Base-by-base conservation (phyloP, 768 basidiomycete species). In the Lentinula detonsa region DNA sequence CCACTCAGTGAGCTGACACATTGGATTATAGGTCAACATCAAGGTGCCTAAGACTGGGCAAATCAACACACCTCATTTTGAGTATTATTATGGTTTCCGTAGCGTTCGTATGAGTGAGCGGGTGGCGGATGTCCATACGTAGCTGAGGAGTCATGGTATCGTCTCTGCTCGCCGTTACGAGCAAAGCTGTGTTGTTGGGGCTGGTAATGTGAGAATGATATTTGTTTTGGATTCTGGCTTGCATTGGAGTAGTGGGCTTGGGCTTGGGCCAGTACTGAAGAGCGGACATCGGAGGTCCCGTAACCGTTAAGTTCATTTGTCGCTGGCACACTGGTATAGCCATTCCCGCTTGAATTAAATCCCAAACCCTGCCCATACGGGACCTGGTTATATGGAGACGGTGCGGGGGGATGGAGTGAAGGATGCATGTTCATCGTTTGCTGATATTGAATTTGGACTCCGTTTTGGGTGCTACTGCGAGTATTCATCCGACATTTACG, bases 161-260 rank as follows among this genome's bases (percentile, higher is more conserved):
- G 28, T 31, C 33, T 40, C 28, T 57, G 56, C 5, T 55, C 37
- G 21, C 13, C 34, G 40, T 60, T 60, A 10, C 11, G 59, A n/a
- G 71, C 70, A 51, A 79, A 79, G 6, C 69, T 73, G 33, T 73
- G 75, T 39, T 76, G 75, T 35, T 75, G 72, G 13, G 80, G 80
- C 63, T 79, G 80, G 60, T 80, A 81, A 65, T 81, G 80, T 40
- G 74, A 78, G 66, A 81, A 81, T 2, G 78, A 74, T 56, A 80
- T 74, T 6, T 49, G 49, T 37, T 62, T 63, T 8, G 46, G 18
- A 18, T 23, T 31, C 10, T 46, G 57, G 4, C 50, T 49, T 31
- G 62, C 28, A 37, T 18, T 28, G 23, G 60, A n/a, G 34, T 35
- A 39, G 42, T 33, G 48, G 8, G 34, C 11, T 9, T 59, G 13